Percentiles rank a stretch among this genome's conserved stretches.
These are phyloP conservation scores for Immersiella caudata DNA, from an alignment of 495 filamentous ascomycete species.

Conservation along the genomic window DNA sequence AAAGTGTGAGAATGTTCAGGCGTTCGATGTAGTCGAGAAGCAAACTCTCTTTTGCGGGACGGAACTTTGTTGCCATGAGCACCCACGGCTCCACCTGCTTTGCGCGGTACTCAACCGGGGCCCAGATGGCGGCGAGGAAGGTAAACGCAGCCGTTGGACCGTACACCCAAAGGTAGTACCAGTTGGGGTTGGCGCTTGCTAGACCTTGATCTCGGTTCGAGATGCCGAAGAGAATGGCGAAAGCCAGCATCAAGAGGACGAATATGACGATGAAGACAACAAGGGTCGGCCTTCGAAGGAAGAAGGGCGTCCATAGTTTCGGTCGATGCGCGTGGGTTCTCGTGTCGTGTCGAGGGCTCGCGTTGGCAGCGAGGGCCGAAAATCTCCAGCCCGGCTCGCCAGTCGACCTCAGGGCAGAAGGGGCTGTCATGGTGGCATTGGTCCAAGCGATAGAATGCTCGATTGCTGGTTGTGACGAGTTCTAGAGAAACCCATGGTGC, in stretches of 20 bases:
- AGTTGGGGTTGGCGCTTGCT: neutral
- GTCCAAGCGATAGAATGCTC: too few species aligned
- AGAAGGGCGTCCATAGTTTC: slow-evolving; percentile 7
- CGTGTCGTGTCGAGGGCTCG: neutral
- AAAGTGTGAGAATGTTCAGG: neutral
- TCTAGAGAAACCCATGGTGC: too few species aligned
- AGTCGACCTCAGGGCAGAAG: neutral
- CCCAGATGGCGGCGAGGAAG: neutral
- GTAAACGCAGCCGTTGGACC: slow-evolving; percentile 7
- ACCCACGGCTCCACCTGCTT: slow-evolving; percentile 9
- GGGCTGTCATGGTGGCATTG: neutral
- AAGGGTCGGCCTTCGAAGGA: neutral
- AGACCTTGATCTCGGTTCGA: neutral
- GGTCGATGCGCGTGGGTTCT: neutral
- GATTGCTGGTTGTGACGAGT: too few species aligned
- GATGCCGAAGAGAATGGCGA: slow-evolving; percentile 5
- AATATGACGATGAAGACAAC: neutral
- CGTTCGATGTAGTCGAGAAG: slow-evolving; percentile 6
- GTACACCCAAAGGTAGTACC: slow-evolving; percentile 12
- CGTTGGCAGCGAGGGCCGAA: neutral
- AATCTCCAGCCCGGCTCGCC: neutral
- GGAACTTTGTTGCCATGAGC: neutral
- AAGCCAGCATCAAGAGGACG: neutral
- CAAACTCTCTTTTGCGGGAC: neutral
- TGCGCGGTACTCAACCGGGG: slow-evolving; percentile 2